phyloP scores from a whole-genome alignment of 768 basidiomycete genomes.

The Calvatia gigantea region DNA sequence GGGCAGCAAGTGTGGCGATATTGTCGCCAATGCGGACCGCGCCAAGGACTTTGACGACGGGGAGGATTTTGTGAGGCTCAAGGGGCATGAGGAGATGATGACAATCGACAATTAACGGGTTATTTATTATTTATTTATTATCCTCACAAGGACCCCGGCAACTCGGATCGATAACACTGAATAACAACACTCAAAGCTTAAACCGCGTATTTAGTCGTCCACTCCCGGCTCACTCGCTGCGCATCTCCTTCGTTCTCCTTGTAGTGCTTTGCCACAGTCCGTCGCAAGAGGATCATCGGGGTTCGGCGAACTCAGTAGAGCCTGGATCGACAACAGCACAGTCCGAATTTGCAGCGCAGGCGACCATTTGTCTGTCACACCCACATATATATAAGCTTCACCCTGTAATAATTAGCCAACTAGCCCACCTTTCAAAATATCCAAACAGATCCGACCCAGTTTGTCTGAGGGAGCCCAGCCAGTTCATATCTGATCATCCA shows the following conservation, averaged over 20 bases:
- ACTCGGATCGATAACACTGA: slow-evolving; percentile 5
- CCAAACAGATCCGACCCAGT: slow-evolving; percentile 95
- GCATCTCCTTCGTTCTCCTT: slow-evolving; percentile 96
- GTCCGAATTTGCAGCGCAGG: slow-evolving; percentile 98
- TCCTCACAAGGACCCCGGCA: slow-evolving; percentile 7
- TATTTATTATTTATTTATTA: slow-evolving; percentile 9
- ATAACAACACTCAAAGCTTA: too few species aligned
- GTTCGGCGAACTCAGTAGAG: slow-evolving; percentile 93
- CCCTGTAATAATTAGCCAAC: not conserved
- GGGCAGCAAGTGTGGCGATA: slow-evolving; percentile 19
- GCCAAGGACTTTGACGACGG: slow-evolving; percentile 20
- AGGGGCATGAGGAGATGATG: slow-evolving; percentile 3
- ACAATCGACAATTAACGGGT: not conserved
- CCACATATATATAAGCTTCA: not conserved
- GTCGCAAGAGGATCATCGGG: slow-evolving; percentile 94
- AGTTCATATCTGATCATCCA: slow-evolving; percentile 3
- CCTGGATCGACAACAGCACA: slow-evolving; percentile 94
- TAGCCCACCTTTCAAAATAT: slow-evolving; percentile 88
- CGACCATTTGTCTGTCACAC: slow-evolving; percentile 89
- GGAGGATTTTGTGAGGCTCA: slow-evolving; percentile 8
- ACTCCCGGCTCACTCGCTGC: slow-evolving; percentile 87
- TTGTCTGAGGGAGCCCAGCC: slow-evolving; percentile 65
- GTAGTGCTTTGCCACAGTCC: slow-evolving; percentile 96
- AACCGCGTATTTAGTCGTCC: slow-evolving; percentile 89
- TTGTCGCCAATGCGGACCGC: slow-evolving; percentile 14